Evolutionary conservation across 805 yeast genomes (phyloP).

Genomic region (Myxozyma vanderwaltii): DNA sequence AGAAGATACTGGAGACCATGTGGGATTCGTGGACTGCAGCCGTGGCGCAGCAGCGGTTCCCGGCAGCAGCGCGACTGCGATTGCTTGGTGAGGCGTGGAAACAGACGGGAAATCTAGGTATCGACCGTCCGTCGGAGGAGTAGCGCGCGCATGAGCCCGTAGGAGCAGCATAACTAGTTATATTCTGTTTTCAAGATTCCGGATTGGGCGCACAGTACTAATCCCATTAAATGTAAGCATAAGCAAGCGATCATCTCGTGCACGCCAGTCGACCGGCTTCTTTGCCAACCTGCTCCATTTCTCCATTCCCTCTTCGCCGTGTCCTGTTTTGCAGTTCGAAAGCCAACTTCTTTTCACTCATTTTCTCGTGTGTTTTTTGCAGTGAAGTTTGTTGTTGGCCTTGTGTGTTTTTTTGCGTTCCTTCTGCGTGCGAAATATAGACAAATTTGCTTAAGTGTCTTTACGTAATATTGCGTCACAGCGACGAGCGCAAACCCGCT

Average conservation of each 20-base stretch:
- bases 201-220: no score
- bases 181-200: no score
- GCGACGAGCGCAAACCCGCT: no score
- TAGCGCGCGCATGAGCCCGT: no score
- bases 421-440: background rate
- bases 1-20: conserved; percentile 56
- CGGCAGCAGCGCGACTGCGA: conserved; percentile 77
- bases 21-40: conserved; percentile 56
- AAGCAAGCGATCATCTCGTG: background rate
- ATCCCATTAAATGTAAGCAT: no score
- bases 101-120: conserved; percentile 50
- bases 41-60: conserved; percentile 55
- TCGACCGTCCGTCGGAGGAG: conserved; percentile 50
- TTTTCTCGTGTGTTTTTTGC: background rate
- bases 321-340: background rate
- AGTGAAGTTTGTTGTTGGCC: no score
- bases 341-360: background rate
- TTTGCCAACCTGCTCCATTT: no score
- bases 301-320: conserved; percentile 1
- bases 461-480: background rate
- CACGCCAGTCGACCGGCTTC: no score
- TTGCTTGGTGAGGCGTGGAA: conserved; percentile 82
- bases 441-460: background rate
- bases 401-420: no score
- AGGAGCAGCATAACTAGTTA: no score